Evolutionary conservation across 352 stramenopile genomes (phyloP), one percentile per base, ranked within the genome.

Genomic region (Pythium oligandrum): DNA sequence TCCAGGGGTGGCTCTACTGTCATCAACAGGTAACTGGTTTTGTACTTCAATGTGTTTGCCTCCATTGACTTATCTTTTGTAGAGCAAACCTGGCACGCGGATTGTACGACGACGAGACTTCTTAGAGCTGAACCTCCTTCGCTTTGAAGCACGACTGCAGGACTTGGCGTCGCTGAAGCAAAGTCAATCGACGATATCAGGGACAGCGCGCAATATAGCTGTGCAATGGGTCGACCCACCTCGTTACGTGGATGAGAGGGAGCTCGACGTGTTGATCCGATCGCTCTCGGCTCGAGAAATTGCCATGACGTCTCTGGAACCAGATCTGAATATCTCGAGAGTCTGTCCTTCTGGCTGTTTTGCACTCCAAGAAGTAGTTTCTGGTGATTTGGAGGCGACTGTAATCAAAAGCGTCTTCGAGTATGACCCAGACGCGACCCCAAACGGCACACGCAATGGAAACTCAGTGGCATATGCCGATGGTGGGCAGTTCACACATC

Each of bases 81-180:
- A 26, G 17, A 26, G 17, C 17, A 26, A 26, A 26, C 17, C 17
- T 26, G 17, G 17, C 17, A 26, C 17, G 17, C 17, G 17, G 17
- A 26, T 26, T 26, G 17, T 66, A 1, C 34, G 7, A 9, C 42
- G 44, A 7, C 61, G 51, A 9, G 59, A 65, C 1, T 51, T 72
- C 3, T 44, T 74, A 6, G 45, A 78, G 50, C 68, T 68, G 3
- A 76, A 60, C 26, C 40, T 82, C 7, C 40, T 82, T 33, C 66
- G 61, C 6, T 54, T 82, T 1, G 71, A 82, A 33, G 57, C 63
- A 4, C 66, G 51, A 8, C 43, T 81, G 5, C 68, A 80, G 57
- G 67, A 75, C 4, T 53, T 55, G 31, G 51, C 33, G 1, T n/a
- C 5, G 26, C n/a, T 51, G 33, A 26, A 26, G 17, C 17, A 26